Conservation (phyloP, 495 filamentous ascomycete genomes). For the Aspergillus ellipticus region DNA sequence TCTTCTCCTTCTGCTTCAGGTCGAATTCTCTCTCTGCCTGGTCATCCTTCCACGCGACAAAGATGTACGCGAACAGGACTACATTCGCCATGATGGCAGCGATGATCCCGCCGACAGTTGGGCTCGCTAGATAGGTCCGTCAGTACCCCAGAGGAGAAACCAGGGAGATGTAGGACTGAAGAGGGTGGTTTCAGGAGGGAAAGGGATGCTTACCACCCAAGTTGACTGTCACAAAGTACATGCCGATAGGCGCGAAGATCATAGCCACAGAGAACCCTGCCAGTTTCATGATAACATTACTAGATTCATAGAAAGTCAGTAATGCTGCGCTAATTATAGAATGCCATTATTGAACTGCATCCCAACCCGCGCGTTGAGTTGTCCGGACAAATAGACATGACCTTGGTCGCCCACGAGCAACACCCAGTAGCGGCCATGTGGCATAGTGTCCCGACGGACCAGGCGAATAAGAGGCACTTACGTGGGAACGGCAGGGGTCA, state of each 20-base stretch:
- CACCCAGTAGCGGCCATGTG: constrained; percentile 5
- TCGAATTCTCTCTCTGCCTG: constrained; percentile 59
- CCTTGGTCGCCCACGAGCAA: not conserved
- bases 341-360: not conserved
- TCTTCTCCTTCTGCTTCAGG: constrained; percentile 55
- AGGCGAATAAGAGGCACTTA: constrained; percentile 38
- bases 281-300: constrained; percentile 84
- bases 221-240: constrained; percentile 79
- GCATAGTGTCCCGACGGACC: constrained; percentile 1
- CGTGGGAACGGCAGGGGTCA: constrained; percentile 69
- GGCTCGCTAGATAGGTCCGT: constrained; percentile 57
- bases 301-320: constrained; percentile 28
- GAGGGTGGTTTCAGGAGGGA: not conserved
- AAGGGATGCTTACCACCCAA: constrained; percentile 62
- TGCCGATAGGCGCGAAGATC: constrained; percentile 77
- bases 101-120: constrained; percentile 77
- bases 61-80: constrained; percentile 84
- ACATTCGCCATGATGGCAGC: constrained; percentile 90
- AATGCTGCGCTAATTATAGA: not conserved
- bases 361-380: not conserved
- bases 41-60: constrained; percentile 90
- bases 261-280: constrained; percentile 88
- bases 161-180: not conserved
- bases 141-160: not conserved
- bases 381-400: not conserved